A percentile compares a stretch with the other conserved stretches of the same genome.
Evolutionary conservation across 345 rosid genomes (phyloP).

Genomic region (Sonneratia caseolaris): DNA sequence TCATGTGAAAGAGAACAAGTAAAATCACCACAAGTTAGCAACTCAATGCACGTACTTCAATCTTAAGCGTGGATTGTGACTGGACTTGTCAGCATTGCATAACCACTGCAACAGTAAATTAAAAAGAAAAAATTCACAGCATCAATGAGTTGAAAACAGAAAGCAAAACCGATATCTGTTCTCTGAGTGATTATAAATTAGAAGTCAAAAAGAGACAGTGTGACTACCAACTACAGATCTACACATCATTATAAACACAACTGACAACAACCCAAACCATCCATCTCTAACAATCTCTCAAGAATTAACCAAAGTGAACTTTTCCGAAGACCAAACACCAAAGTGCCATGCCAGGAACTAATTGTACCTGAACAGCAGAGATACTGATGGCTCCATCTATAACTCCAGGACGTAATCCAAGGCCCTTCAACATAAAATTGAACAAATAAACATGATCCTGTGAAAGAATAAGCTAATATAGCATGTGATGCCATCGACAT

Average conservation of each 20-base stretch:
- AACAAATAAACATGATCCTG: constrained; percentile 1
- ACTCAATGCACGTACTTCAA: constrained; percentile 50
- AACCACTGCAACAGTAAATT: constrained; percentile 49
- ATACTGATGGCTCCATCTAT: constrained; percentile 94
- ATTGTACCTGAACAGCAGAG: constrained; percentile 78
- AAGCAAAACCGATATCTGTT: background rate
- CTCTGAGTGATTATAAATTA: background rate
- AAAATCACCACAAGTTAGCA: background rate
- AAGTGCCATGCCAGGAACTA: constrained; percentile 1
- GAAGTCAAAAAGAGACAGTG: background rate
- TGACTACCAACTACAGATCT: too few species aligned
- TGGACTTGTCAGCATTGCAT: constrained; percentile 96
- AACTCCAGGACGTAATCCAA: constrained; percentile 76
- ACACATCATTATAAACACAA: too few species aligned
- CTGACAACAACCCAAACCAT: background rate
- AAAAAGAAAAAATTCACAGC: constrained; percentile 8
- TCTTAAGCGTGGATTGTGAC: constrained; percentile 79
- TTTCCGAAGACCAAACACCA: background rate
- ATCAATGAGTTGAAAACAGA: background rate
- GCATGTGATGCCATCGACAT: background rate
- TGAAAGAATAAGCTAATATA: background rate
- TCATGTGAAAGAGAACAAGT: background rate
- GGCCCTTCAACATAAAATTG: constrained; percentile 43
- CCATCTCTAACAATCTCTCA: background rate
- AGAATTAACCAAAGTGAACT: background rate